A percentile compares a stretch with the other conserved stretches of the same genome.
phyloP scores from a whole-genome alignment of 163 green algal species.

The Chlorella variabilis region DNA sequence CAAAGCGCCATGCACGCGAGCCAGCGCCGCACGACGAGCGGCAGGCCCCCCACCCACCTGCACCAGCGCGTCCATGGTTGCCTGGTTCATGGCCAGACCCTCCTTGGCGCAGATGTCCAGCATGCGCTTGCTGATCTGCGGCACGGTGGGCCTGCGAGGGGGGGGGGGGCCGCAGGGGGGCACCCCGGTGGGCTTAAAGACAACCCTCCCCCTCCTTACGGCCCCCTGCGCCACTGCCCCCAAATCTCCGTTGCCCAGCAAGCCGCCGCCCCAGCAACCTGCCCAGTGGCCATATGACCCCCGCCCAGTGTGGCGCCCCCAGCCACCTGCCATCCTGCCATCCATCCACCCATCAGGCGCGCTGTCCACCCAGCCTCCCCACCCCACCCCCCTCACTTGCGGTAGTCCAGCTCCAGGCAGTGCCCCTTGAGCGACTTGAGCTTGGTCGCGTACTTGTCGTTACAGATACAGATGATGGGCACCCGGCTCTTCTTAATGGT shows the following conservation, averaged over 20 bases:
- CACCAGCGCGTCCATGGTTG: constrained; percentile 85
- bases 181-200: too few species aligned
- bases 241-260: too few species aligned
- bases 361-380: not conserved
- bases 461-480: constrained; percentile 99
- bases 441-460: constrained; percentile 97
- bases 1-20: too few species aligned
- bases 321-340: too few species aligned
- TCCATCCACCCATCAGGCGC: too few species aligned
- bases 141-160: constrained; percentile 75
- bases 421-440: constrained; percentile 87
- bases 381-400: constrained; percentile 31
- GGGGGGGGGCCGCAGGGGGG: too few species aligned
- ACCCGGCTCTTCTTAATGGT: constrained; percentile 82
- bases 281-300: too few species aligned
- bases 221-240: too few species aligned
- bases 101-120: constrained; percentile 76
- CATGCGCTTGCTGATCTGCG: constrained; percentile 88
- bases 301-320: too few species aligned
- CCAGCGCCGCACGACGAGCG: too few species aligned
- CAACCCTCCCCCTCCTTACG: too few species aligned
- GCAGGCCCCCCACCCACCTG: constrained; percentile 29
- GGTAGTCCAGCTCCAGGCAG: constrained; percentile 85
- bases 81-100: constrained; percentile 79
- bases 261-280: too few species aligned